A percentile compares a stretch with the other conserved stretches of the same genome.
Conservation (phyloP, 192 early-diverging fungal species). For the Thamnidium elegans region DNA sequence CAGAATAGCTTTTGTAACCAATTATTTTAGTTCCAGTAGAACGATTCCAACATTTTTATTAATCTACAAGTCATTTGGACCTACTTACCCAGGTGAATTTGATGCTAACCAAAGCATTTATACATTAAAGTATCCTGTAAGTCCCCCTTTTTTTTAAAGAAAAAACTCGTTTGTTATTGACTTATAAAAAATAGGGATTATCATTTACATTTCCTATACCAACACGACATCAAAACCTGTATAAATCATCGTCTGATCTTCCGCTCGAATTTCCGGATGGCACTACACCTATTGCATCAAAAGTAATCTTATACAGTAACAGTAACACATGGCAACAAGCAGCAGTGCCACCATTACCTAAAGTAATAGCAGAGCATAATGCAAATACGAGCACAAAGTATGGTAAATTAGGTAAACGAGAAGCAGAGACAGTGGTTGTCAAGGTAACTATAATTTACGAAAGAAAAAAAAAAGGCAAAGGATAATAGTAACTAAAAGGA, state of each 20-base stretch:
- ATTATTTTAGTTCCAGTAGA: constrained; percentile 49
- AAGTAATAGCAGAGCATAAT: constrained; percentile 31
- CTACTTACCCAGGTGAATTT: constrained; percentile 63
- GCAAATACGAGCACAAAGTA: constrained; percentile 29
- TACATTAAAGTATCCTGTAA: constrained; percentile 68
- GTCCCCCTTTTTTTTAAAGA: constrained; percentile 7
- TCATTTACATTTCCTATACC: constrained; percentile 74
- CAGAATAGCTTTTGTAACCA: neutral
- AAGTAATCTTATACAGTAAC: constrained; percentile 60
- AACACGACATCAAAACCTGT: constrained; percentile 47
- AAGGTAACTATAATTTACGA: constrained; percentile 35
- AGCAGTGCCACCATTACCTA: constrained; percentile 37
- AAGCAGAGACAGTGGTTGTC: constrained; percentile 48
- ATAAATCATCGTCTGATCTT: constrained; percentile 53
- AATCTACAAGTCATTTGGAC: constrained; percentile 71
- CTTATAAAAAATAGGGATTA: constrained; percentile 47
- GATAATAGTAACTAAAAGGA: too few species aligned
- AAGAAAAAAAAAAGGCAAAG: too few species aligned
- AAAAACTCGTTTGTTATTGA: too few species aligned
- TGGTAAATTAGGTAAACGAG: constrained; percentile 36
- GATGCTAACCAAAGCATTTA: constrained; percentile 49
- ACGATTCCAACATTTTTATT: constrained; percentile 62
- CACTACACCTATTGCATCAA: constrained; percentile 64
- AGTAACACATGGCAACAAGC: constrained; percentile 48
- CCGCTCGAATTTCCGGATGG: constrained; percentile 73